These are phyloP conservation scores for Colletotrichum spinosum DNA, from an alignment of 2,329 filamentous ascomycete genomes.

Conservation along the genomic window DNA sequence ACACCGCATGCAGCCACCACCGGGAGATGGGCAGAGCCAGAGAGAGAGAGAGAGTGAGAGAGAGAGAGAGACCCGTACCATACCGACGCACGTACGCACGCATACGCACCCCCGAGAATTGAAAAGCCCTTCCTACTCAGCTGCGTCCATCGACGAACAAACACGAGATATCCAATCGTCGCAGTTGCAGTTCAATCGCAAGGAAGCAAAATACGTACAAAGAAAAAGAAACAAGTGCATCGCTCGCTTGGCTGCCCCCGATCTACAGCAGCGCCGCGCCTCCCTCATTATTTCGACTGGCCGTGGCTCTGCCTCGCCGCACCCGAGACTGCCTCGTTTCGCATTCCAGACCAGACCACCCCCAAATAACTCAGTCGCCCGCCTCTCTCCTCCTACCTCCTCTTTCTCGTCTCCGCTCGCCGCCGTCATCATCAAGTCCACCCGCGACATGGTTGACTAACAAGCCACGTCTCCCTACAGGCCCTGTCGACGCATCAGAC, in stretches of 20 bases:
- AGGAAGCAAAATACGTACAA: too few relatives aligned
- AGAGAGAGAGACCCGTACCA: conserved; percentile 9
- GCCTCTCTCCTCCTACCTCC: conserved; percentile 3
- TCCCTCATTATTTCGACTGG: conserved; percentile 24
- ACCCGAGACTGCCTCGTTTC: conserved; percentile 17
- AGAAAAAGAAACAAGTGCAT: conserved; percentile 13
- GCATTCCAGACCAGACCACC: conserved; percentile 33
- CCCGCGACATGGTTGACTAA: conserved; percentile 31
- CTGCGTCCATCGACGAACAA: conserved; percentile 15
- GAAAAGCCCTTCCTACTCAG: background rate
- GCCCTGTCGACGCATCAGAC: conserved; percentile 19
- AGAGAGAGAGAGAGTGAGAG: conserved; percentile 4
- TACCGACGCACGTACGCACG: conserved; percentile 4
- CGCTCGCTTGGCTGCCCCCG: conserved; percentile 6
- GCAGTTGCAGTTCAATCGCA: too few relatives aligned
- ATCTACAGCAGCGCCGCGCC: background rate
- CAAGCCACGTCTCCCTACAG: conserved; percentile 11
- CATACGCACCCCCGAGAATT: conserved; percentile 4
- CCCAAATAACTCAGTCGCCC: conserved; percentile 24
- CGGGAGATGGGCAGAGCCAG: background rate
- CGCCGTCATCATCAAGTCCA: conserved; percentile 18
- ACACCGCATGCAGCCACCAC: background rate
- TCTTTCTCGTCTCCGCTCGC: conserved; percentile 17
- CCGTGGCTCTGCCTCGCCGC: conserved; percentile 13
- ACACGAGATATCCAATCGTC: conserved; percentile 16